Percentiles rank a stretch among this genome's conserved stretches.
These are phyloP conservation scores for Globisporangium spinosum DNA, from an alignment of 352 stramenopile species.

Conservation along the genomic window DNA sequence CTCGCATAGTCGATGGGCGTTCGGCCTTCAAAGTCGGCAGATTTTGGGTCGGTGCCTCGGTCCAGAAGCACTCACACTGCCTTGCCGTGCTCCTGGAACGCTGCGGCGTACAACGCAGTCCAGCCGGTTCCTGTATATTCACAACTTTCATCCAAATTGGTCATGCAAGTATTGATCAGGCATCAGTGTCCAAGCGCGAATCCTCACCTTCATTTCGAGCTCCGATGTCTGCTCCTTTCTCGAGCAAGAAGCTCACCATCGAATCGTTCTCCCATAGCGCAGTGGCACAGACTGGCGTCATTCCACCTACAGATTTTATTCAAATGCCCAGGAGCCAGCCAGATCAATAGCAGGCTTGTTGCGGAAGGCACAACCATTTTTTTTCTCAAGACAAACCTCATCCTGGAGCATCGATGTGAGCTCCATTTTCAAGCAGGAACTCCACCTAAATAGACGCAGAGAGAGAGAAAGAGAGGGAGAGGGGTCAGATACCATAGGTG, in stretches of 20 bases:
- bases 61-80: slow-evolving; percentile 51
- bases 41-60: slow-evolving; percentile 43
- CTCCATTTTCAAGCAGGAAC: slow-evolving; percentile 51
- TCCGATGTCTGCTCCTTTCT: slow-evolving; percentile 45
- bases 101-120: slow-evolving; percentile 60
- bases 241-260: slow-evolving; percentile 61
- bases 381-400: slow-evolving; percentile 28
- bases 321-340: neutral
- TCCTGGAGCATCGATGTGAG: slow-evolving; percentile 44
- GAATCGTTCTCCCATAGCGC: slow-evolving; percentile 60
- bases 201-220: slow-evolving; percentile 52
- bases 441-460: slow-evolving; percentile 34
- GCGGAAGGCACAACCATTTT: neutral
- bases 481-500: neutral
- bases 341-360: neutral
- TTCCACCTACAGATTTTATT: slow-evolving; percentile 38
- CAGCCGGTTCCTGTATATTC: slow-evolving; percentile 43
- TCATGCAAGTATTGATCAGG: neutral
- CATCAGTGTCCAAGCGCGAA: neutral
- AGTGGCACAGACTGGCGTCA: slow-evolving; percentile 54
- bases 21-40: slow-evolving; percentile 39
- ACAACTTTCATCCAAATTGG: neutral
- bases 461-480: no score
- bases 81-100: slow-evolving; percentile 68
- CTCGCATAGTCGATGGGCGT: slow-evolving; percentile 63